Percentiles rank a stretch among this genome's conserved stretches.
Conservation (phyloP, 2,329 filamentous ascomycete genomes). For the Phialophora macrospora region DNA sequence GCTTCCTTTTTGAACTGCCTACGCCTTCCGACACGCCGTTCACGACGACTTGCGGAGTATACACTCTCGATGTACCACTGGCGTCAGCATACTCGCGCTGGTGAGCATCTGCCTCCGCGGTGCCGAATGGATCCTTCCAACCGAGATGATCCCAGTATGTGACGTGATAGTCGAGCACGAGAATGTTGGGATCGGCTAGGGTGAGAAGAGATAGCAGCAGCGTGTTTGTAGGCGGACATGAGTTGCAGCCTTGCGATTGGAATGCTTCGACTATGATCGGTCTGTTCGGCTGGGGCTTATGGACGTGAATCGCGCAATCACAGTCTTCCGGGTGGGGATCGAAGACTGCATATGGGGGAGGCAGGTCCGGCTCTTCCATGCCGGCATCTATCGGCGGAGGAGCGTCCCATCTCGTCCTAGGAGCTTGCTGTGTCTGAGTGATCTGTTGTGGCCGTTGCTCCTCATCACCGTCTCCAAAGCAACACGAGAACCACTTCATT, state of each 20-base stretch:
- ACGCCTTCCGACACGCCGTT: constrained; percentile 26
- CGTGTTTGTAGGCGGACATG: constrained; percentile 20
- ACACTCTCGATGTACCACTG: constrained; percentile 11
- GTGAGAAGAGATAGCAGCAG: constrained; percentile 19
- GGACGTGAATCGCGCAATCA: constrained; percentile 17
- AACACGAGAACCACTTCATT: constrained; percentile 15
- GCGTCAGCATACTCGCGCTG: constrained; percentile 24
- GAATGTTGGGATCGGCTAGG: constrained; percentile 24
- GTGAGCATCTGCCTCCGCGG: constrained; percentile 15
- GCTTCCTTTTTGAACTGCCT: constrained; percentile 13
- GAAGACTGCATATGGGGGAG: constrained; percentile 19
- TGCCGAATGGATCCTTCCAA: constrained; percentile 25
- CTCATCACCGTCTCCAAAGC: constrained; percentile 15
- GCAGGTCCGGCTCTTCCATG: constrained; percentile 9
- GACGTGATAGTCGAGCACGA: constrained; percentile 25
- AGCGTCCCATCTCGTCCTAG: constrained; percentile 17
- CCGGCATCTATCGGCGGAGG: constrained; percentile 15
- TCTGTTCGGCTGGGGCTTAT: constrained; percentile 15
- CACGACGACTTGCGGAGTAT: constrained; percentile 29
- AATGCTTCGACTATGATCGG: constrained; percentile 21
- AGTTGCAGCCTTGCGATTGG: constrained; percentile 23
- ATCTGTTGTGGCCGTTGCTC: constrained; percentile 5
- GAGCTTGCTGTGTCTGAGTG: constrained; percentile 10
- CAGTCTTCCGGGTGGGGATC: constrained; percentile 23
- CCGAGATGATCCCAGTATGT: constrained; percentile 31